A percentile compares a stretch with the other conserved stretches of the same genome.
phyloP scores from a whole-genome alignment of 192 early-diverging fungal species.

The Gamsiella multidivaricata region DNA sequence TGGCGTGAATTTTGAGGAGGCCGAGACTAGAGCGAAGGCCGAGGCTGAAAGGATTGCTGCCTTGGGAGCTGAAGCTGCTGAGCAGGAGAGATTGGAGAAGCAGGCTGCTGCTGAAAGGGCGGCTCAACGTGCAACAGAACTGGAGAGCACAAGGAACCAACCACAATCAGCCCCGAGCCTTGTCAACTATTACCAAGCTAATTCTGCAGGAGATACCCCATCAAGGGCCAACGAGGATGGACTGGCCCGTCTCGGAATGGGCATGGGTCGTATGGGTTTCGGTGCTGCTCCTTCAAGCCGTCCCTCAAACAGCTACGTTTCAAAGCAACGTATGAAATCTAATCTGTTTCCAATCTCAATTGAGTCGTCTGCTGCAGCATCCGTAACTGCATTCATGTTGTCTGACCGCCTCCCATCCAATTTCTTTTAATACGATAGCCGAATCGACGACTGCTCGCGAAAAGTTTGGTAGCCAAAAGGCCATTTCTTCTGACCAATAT shows the following conservation, averaged over 20 bases:
- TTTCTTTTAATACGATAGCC: neutral
- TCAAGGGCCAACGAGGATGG: conserved; percentile 53
- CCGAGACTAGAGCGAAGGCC: conserved; percentile 87
- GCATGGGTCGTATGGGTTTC: conserved; percentile 76
- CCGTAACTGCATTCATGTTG: neutral
- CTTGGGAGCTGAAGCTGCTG: conserved; percentile 39
- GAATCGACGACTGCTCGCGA: conserved; percentile 73
- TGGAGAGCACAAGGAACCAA: conserved; percentile 31
- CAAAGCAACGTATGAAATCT: conserved; percentile 30
- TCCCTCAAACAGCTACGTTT: conserved; percentile 24
- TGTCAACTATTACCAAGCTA: conserved; percentile 61
- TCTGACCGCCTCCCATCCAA: neutral
- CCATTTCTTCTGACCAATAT: conserved; percentile 93
- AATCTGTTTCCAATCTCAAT: neutral
- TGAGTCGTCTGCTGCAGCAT: too few species aligned
- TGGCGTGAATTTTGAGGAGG: conserved; percentile 91
- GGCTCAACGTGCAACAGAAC: conserved; percentile 29
- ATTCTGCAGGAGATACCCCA: conserved; percentile 40
- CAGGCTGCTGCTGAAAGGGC: conserved; percentile 40
- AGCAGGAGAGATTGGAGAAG: conserved; percentile 50
- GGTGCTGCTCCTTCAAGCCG: conserved; percentile 49
- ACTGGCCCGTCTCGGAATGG: conserved; percentile 75
- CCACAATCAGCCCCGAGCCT: conserved; percentile 25
- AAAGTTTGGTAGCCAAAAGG: conserved; percentile 84
- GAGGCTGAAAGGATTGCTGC: conserved; percentile 73